phyloP scores from a whole-genome alignment of 371 early-diverging fungal species.

The Choanephora cucurbitarum region DNA sequence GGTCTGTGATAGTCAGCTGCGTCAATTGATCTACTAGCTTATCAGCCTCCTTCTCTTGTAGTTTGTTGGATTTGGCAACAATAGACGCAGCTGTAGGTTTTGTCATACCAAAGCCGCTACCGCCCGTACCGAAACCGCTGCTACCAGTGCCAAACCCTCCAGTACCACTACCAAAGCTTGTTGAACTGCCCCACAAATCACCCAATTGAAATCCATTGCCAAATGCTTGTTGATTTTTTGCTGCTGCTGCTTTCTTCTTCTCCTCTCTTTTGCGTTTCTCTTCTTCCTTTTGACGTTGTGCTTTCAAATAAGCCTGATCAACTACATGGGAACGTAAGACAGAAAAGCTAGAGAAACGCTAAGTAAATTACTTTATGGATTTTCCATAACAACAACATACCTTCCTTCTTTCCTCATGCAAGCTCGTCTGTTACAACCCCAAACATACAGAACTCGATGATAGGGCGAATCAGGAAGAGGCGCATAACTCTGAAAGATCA shows the following conservation, averaged over 20 bases:
- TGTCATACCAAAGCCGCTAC: constrained; percentile 12
- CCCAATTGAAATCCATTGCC: constrained; percentile 44
- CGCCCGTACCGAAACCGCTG: neutral
- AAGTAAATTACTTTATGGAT: no score
- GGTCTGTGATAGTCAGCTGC: constrained; percentile 10
- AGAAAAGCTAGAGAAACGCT: constrained; percentile 45
- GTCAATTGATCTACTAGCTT: neutral
- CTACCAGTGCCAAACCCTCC: neutral
- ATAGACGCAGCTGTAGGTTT: constrained; percentile 6
- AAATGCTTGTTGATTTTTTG: constrained; percentile 27
- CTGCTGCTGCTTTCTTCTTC: constrained; percentile 34
- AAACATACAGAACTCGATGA: constrained; percentile 77
- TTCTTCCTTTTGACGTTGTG: constrained; percentile 49
- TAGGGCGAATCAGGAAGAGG: constrained; percentile 73
- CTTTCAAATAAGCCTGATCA: constrained; percentile 64
- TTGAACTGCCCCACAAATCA: constrained; percentile 44
- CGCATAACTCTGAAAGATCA: constrained; percentile 74
- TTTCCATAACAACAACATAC: no score
- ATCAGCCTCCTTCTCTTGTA: no score
- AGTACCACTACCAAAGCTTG: constrained; percentile 18
- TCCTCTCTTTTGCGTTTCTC: constrained; percentile 42
- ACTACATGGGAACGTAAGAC: constrained; percentile 68
- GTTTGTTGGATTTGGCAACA: neutral
- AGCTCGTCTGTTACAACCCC: constrained; percentile 72
- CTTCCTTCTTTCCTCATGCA: constrained; percentile 74